Evolutionary conservation across 2,329 filamentous ascomycete genomes (phyloP), one percentile per base, ranked within the genome.

Genomic region (Penicillium oxalicum): DNA sequence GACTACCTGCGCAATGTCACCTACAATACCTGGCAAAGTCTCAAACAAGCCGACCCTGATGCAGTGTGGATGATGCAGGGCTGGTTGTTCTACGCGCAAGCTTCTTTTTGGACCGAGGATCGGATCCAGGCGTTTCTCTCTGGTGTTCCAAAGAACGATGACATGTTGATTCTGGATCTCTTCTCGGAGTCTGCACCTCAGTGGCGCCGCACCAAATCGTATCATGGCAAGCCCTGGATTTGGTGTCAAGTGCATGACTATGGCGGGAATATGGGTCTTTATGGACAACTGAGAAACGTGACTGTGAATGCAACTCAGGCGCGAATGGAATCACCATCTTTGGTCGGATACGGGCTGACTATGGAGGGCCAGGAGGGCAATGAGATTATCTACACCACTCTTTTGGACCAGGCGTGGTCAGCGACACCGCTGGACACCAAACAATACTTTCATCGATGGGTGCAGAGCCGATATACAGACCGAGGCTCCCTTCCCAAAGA

Each of bases 61-160:
- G 75, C 77, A 2, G 61, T 77, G 2, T 79, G 77, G 77, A 60
- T 79, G 27, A 74, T 79, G 68, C 76, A 79, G 53, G 76, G 74
- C 8, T 80, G 76, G 77, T 63, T 79, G 0, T 79, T 80, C 63
- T 74, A 66, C 36, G 67, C 66, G 5, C 71, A 67, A 38, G 56
- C 61, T 0, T 60, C 59, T 4, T 79, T 78, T 53, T 79, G 77
- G 77, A 76, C 72, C 1, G 60, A 72, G 33, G 68, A 70, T 4
- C 66, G 74, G 5, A 67, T 78, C 6, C 68, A 77, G 45, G 75
- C 77, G 1, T 79, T 75, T 56, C 64, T 79, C 0, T 69, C 69
- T 9, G 76, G 75, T 1, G 71, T 78, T 1, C 58, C 67, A 1
- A 58, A 63, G 0, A 56, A 76, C 44, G 41, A 58, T 0, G 74